Evolutionary conservation across 345 rosid species (phyloP), one percentile per base, ranked within the genome.

Genomic region (Eucalyptus marginata): DNA sequence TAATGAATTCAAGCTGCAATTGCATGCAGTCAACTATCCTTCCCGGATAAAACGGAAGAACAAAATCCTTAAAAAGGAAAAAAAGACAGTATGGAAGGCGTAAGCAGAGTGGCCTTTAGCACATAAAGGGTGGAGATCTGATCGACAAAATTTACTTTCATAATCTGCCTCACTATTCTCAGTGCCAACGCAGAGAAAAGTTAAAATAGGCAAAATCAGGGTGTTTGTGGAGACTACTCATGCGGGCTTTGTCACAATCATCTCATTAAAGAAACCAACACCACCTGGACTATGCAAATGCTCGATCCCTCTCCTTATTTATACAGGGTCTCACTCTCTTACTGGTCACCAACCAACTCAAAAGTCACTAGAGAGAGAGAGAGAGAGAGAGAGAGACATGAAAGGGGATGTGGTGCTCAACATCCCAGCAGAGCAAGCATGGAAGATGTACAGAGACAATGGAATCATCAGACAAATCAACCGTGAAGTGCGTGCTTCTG

Each of bases 361-460:
- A 33, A 33, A 5, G 43, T 68, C 80, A 13, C 13, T 12, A 58
- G 7, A 59, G 66, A 58, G 40, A 66, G 79, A 66, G 79, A 59
- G 66, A 83, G 47, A 83, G 86, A 47, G 36, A 86, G 87, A 44
- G 58, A 44, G 52, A 49, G 91, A 79, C 66, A 59, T 90, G 89
- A 85, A 88, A 89, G 95, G 95, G 58, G 91, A 94, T 27, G 93
- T 90, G 76, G 90, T 47, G 87, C 93, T 94, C 22, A 90, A 90
- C 88, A 88, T 94, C 44, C 66, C 91, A 13, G 92, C 95, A 16
- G 89, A 92, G 89, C 90, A 68, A 89, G 94, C 93, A 24, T 90
- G 94, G 94, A 88, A 91, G 86, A 94, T 91, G 93, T 93, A 91
- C 86, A 92, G 89, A 90, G 88, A 93, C 92, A 54, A 94, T 24